Base-by-base conservation (phyloP, 345 rosid genomes). In the Viola odorata region DNA sequence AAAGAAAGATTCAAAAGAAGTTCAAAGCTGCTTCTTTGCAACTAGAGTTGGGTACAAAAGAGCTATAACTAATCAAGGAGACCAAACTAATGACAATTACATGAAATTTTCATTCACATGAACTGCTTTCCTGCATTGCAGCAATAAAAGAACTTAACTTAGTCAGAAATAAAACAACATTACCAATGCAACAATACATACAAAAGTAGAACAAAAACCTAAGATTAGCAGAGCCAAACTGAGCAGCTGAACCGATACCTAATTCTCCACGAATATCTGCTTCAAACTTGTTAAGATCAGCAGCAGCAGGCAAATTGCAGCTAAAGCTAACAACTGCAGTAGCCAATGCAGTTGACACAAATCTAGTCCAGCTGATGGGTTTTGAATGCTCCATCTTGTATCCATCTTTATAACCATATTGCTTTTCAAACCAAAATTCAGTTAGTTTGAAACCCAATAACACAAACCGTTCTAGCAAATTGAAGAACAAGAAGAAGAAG, bases 191-290 rank as follows among this genome's bases (percentile, higher is more conserved):
- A 23, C 32, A 23, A 37, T 14, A 13, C 16, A 12, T 13, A 14
- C 61, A 39, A 39, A 23, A 23, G 11, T 40, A 23, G 38, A 54
- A 15, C 15, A 52, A 61, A 48, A 57, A 85, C 96, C 76, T 89
- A 69, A 89, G 85, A 78, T 86, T 91, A 41, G 98, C 96, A 54
- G 86, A 81, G 66, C 98, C 96, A 10, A 77, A 91, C 72, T 91
- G 96, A 7, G 95, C 96, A 8, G 96, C 98, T 1, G 95, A 91
- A 7, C 96, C 96, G 1, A 86, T 89, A 16, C 96, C 98, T 32
- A 91, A 89, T 62, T 91, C 98, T 4, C 98, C 96, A 4, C 92
- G 85, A 36, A 62, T 81, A 32, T 84, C 96, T 0, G 98, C 98
- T 73, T 92, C 98, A 10, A 39, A 89, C 77, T 78, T 85, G 67